Base-by-base conservation (phyloP, 371 early-diverging fungal species). In the Lichtheimia corymbifera region DNA sequence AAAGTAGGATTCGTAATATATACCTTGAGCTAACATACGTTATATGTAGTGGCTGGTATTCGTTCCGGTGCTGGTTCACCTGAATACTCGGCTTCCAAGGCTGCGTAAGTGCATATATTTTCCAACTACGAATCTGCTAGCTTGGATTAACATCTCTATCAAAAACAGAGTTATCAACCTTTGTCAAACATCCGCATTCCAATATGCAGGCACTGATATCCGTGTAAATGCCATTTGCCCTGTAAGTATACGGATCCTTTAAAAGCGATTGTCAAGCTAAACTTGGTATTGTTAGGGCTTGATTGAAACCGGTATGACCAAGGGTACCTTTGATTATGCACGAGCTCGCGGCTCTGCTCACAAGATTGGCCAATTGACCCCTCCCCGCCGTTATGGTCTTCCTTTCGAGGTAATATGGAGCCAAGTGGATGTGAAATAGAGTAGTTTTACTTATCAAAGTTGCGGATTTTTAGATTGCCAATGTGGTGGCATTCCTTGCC, bases 181-280 rank as follows among this genome's bases (percentile, higher is more conserved):
- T 18, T 74, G 74, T 41, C 83, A 84, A 58, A 74, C 79, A 1
- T 59, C 70, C 9, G 57, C 85, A 7, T 83, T 60, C 51, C 81
- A 82, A 59, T 77, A 70, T 55, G 71, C 73, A 17, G 74, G 82
- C 13, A 79, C 76, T 3, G 72, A 79, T 55, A 66, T 85, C 40
- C 82, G 85, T 3, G 70, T 85, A n/a, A 85, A 85, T 67, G 85
- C 84, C 12, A 66, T 85, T 44, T 83, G 83, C 53, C 84, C 84
- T 27, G 83, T 77, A 76, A 53, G 76, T 65, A 7, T 59, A 52
- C 13, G 50, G n/a, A 27, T 35, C 11, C 11, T 35, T 35, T 0
- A 9, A 18, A 30, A 40, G 9, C 14, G 30, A 30, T 55, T 1
- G 5, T n/a, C 17, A 41, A 12, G 7, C 43, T 30, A 11, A 55